Evolutionary conservation across 2,329 filamentous ascomycete genomes (phyloP).

Genomic region (Neoarthrinium moseri): DNA sequence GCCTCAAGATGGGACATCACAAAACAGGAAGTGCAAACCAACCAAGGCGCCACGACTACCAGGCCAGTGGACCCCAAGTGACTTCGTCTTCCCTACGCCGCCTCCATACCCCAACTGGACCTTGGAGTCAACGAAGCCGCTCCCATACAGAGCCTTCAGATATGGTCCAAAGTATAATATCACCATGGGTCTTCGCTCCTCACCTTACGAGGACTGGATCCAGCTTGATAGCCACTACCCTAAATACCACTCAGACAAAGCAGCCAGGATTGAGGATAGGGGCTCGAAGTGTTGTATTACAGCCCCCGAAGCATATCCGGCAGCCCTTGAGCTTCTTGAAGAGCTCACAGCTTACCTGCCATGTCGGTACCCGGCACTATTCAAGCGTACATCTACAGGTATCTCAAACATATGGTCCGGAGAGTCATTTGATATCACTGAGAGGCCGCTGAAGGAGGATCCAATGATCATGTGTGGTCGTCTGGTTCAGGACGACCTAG

Average conservation of each 20-base stretch:
- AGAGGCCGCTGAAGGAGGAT: constrained; percentile 67
- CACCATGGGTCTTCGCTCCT: constrained; percentile 73
- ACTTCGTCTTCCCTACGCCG: constrained; percentile 60
- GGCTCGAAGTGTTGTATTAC: constrained; percentile 68
- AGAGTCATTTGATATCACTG: constrained; percentile 68
- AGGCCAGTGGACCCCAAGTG: constrained; percentile 54
- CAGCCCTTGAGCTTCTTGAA: constrained; percentile 73
- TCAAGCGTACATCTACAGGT: constrained; percentile 59
- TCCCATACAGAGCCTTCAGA: constrained; percentile 77
- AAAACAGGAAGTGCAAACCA: not conserved
- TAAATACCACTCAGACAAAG: constrained; percentile 71
- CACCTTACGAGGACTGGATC: constrained; percentile 75
- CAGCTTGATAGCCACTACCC: constrained; percentile 80
- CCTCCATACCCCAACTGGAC: constrained; percentile 68
- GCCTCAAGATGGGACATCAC: not conserved
- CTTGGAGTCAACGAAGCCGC: constrained; percentile 64
- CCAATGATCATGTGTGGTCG: constrained; percentile 74
- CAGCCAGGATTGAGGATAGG: constrained; percentile 63
- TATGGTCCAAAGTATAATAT: constrained; percentile 75
- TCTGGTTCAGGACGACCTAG: constrained; percentile 78
- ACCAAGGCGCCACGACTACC: constrained; percentile 5
- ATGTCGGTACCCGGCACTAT: constrained; percentile 72
- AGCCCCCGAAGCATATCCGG: constrained; percentile 67
- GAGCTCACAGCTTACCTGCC: constrained; percentile 72
- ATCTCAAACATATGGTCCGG: constrained; percentile 70